Base-by-base conservation (phyloP, 495 filamentous ascomycete species). In the Achaetomiella virescens region DNA sequence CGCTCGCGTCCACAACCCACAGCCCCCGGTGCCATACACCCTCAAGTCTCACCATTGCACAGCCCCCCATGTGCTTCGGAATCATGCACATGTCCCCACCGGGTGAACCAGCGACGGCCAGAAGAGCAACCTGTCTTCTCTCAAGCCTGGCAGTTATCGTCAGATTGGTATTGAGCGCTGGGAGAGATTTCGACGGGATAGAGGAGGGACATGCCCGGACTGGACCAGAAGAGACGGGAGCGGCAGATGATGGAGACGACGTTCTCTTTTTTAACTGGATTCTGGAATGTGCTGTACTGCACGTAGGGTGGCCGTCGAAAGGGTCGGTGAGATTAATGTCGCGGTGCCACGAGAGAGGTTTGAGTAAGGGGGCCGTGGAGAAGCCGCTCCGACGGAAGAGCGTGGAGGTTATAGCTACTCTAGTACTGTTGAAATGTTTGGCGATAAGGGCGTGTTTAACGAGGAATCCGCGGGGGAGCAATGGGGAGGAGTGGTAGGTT, bases 11-110 rank as follows among this genome's bases (percentile, higher is more conserved):
- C n/a, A n/a, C n/a, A n/a, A 86, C 78, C 10, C 75, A 70, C 38
- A 72, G 55, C n/a, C 69, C 67, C 37, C 64, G 55, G 76, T 73
- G 1, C 78, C 82, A 48, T 83, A 75, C 0, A 85, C 80, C 61
- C 77, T 75, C 22, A 84, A 61, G 27, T 74, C 67, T 4, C 61
- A n/a, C 47, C 58, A 79, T 78, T 0, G 81, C 81, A 21, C 82
- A 78, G 1, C 76, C 70, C 0, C 72, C 72, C 9, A 66, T 53
- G 22, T 61, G 55, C 42, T 68, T 62, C 0, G 71, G 61, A 68
- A 73, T 70, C 71, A 76, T 75, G 72, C 69, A 24, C 68, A 69
- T 1, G 72, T 71, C 1, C 73, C 72, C 20, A 61, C 48, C 0
- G 68, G 61, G 36, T 75, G 71, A 5, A 54, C 61, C 5, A 62